Evolutionary conservation across 192 early-diverging fungal genomes (phyloP).

Genomic region (Backusella tarrabulga): DNA sequence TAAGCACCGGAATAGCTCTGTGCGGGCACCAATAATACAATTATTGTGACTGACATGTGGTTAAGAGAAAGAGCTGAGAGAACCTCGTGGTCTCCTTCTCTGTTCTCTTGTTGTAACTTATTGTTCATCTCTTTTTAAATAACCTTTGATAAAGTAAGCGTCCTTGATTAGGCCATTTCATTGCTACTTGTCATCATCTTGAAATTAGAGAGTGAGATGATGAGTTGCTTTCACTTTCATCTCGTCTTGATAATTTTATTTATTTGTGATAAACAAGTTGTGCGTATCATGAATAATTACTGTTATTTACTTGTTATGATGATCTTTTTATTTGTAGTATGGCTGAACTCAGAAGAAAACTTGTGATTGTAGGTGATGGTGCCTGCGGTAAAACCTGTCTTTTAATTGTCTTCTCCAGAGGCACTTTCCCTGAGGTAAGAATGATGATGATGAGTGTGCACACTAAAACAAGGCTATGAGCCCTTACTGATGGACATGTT

Average conservation of each 20-base stretch:
- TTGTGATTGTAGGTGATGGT: conserved; percentile 93
- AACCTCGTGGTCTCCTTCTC: conserved; percentile 6
- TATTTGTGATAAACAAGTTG: background rate
- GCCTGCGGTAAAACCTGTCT: conserved; percentile 92
- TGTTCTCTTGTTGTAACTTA: conserved; percentile 1
- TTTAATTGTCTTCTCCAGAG: conserved; percentile 80
- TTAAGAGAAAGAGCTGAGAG: background rate
- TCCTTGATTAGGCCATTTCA: background rate
- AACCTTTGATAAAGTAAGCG: background rate
- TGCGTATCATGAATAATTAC: background rate
- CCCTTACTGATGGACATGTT: background rate
- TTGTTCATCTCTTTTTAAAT: background rate
- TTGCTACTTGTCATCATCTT: background rate
- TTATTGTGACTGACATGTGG: conserved; percentile 1
- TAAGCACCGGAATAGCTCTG: background rate
- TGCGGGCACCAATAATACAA: background rate
- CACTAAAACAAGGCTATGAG: background rate
- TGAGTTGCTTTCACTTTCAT: background rate
- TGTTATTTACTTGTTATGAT: conserved; percentile 15
- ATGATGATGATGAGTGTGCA: background rate
- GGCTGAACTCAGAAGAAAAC: conserved; percentile 75
- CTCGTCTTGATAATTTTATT: background rate
- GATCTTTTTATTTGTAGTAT: conserved; percentile 20
- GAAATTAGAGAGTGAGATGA: background rate
- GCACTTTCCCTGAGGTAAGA: conserved; percentile 77